Base-by-base conservation (phyloP, 345 rosid genomes). In the Aquilaria sinensis region DNA sequence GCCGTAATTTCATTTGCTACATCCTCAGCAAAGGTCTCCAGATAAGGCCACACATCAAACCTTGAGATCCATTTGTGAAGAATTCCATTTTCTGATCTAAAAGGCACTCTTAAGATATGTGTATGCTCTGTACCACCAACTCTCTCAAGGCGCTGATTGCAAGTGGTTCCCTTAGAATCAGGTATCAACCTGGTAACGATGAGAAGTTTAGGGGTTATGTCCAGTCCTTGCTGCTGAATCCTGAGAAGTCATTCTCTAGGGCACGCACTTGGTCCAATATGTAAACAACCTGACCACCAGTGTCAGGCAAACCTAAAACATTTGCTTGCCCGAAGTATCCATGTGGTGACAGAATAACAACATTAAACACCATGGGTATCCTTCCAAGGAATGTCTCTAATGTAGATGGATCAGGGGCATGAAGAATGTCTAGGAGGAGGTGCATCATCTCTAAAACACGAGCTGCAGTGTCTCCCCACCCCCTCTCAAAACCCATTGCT, bases 261-360 rank as follows among this genome's bases (percentile, higher is more conserved):
- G 99, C 99, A 43, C 96, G 96, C 23, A 94, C 99, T 89, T 94
- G 97, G 76, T 94, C 99, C 71, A 94, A 75, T 69, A 94, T 94
- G 72, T 94, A 94, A 53, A 94, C 99, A 77, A 94, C 72, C 91
- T 94, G 97, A 46, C 99, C 99, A 61, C 99, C 99, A 31, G 99
- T 94, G 78, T 94, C 99, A 8, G 99, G 99, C 74, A 94, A 82
- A 51, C 99, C 99, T 72, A 90, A 74, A 72, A 94, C 99, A 80
- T 94, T 94, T n/a, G 99, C 99, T 84, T 94, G 99, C 41, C 97
- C 99, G 43, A 94, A 94, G 75, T 85, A 94, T 64, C 99, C 99
- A 73, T 94, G 99, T 3, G 91, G 92, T 68, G 99, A 94, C 76
- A 94, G 75, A 77, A 94, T 87, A 45, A 87, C 99, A 62, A 91